Conservation (phyloP, 1,284 basidiomycete species). For the Cutaneotrichosporon sp. region DNA sequence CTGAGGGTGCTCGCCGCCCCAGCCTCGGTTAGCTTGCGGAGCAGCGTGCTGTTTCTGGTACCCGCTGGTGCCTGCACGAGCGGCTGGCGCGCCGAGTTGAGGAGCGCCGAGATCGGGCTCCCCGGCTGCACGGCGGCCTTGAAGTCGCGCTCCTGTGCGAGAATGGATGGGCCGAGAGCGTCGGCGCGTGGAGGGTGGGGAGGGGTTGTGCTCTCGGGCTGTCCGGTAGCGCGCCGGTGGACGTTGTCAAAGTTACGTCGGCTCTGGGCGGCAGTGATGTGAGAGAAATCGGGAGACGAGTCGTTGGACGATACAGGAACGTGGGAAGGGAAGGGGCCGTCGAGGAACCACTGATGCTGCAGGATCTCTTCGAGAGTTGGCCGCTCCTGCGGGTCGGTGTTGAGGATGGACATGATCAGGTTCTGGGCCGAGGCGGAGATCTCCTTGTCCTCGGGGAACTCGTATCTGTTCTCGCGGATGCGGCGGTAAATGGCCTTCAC, state of each 20-base stretch:
- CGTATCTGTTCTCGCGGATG: constrained; percentile 91
- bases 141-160: constrained; percentile 92
- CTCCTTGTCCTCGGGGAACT: constrained; percentile 76
- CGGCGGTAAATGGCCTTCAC: constrained; percentile 95
- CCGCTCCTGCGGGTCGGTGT: constrained; percentile 72
- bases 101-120: constrained; percentile 85
- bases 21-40: constrained; percentile 58
- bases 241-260: constrained; percentile 63
- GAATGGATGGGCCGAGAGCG: constrained; percentile 56
- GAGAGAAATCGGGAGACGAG: constrained; percentile 68
- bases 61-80: constrained; percentile 65
- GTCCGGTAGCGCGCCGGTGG: constrained; percentile 42
- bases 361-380: constrained; percentile 84
- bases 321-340: constrained; percentile 74
- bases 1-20: constrained; percentile 47
- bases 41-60: constrained; percentile 59
- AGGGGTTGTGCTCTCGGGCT: constrained; percentile 26
- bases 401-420: constrained; percentile 82
- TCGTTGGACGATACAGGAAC: constrained; percentile 79
- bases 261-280: constrained; percentile 65
- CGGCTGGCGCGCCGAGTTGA: constrained; percentile 81
- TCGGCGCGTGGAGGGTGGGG: constrained; percentile 16
- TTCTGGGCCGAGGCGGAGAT: constrained; percentile 72
- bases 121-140: constrained; percentile 92
- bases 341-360: constrained; percentile 78